phyloP scores from a whole-genome alignment of 2,329 filamentous ascomycete species.

The Colletotrichum paranaense region DNA sequence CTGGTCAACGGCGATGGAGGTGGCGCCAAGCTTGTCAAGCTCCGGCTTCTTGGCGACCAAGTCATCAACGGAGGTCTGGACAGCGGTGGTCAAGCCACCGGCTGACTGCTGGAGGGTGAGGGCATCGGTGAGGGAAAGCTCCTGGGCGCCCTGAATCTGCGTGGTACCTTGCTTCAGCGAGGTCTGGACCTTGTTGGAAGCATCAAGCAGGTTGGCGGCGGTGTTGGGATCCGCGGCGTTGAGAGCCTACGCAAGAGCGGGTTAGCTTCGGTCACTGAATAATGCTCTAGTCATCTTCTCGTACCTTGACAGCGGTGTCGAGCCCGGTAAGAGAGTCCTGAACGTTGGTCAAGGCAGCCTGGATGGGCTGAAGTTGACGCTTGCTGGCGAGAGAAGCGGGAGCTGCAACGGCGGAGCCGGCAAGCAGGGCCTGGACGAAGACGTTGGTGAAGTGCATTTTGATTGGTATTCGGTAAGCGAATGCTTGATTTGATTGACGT shows the following conservation, averaged over 20 bases:
- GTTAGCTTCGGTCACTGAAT: background rate
- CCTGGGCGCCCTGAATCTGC: constrained; percentile 42
- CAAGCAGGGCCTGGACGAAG: constrained; percentile 60
- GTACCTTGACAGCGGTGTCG: constrained; percentile 40
- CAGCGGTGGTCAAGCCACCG: constrained; percentile 36
- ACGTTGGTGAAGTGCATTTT: constrained; percentile 46
- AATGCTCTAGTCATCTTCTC: accelerated
- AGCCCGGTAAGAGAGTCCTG: constrained; percentile 70
- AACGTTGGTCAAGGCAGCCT: constrained; percentile 67
- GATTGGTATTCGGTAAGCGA: constrained; percentile 7
- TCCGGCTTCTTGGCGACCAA: constrained; percentile 41
- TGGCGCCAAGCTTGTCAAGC: constrained; percentile 42
- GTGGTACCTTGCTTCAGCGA: constrained; percentile 37
- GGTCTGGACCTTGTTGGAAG: constrained; percentile 40
- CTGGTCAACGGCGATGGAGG: constrained; percentile 38
- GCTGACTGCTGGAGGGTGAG: constrained; percentile 39
- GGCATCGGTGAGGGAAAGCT: constrained; percentile 39
- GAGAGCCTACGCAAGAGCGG: constrained; percentile 9
- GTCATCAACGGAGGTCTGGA: constrained; percentile 38
- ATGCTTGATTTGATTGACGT: background rate
- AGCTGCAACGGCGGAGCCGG: constrained; percentile 60
- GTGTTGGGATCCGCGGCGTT: constrained; percentile 63
- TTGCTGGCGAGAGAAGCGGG: constrained; percentile 37
- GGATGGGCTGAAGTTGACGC: constrained; percentile 65
- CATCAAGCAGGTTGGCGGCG: constrained; percentile 46